phyloP scores from a whole-genome alignment of 768 basidiomycete species.

The Stropharia rugosoannulata region DNA sequence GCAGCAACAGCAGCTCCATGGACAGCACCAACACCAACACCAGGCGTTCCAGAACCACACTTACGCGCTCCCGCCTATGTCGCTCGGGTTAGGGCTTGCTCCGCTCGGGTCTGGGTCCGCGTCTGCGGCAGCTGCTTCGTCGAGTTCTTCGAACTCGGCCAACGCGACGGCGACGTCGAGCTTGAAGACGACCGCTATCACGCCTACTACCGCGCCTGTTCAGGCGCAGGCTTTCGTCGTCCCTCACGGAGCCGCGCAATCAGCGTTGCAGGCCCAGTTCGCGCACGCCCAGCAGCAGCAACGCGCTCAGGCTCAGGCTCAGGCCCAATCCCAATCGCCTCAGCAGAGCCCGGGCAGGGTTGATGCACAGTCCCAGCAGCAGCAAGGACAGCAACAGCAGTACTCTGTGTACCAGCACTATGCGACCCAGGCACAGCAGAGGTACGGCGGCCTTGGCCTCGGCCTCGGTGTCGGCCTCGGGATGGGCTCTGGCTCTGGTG shows the following conservation, averaged over 20 bases:
- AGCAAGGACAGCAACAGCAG: conserved; percentile 1
- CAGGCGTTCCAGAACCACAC: neutral
- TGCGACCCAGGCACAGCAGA: conserved; percentile 18
- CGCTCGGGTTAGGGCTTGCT: neutral
- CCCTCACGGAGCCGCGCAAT: neutral
- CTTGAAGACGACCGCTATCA: conserved; percentile 16
- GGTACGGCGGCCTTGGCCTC: conserved; percentile 17
- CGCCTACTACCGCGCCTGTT: conserved; percentile 13
- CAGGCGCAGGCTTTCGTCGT: conserved; percentile 18
- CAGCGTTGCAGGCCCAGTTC: conserved; percentile 1
- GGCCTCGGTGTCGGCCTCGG: neutral
- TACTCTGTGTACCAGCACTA: conserved; percentile 15
- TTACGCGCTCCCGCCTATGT: neutral
- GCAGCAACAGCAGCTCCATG: too few relatives aligned
- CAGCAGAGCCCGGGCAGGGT: neutral
- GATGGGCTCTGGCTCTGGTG: conserved; percentile 3
- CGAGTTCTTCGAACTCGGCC: neutral
- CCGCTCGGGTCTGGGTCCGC: neutral
- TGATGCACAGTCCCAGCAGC: neutral
- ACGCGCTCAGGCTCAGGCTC: conserved; percentile 6
- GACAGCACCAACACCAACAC: conserved; percentile 20
- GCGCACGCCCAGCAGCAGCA: conserved; percentile 22
- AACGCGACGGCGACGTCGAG: neutral
- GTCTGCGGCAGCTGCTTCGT: neutral
- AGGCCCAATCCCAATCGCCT: conserved; percentile 1